Evolutionary conservation across 805 yeast genomes (phyloP).

Genomic region (Torulaspora indica): DNA sequence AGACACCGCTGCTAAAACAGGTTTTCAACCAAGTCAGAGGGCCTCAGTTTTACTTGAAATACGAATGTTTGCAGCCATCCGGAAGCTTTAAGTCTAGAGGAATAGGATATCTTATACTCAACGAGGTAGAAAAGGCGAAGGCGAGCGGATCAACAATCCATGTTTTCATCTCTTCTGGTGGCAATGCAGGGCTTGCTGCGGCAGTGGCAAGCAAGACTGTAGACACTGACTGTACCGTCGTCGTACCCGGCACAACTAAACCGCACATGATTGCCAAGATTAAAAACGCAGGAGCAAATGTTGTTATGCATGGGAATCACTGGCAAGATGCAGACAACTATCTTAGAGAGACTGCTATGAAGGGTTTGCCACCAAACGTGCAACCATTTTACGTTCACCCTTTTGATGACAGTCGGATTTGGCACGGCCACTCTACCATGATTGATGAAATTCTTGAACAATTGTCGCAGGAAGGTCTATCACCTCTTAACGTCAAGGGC

Average conservation of each 20-base stretch:
- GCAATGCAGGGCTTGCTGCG: slow-evolving; percentile 49
- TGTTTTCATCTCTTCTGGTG: slow-evolving; percentile 50
- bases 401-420: slow-evolving; percentile 45
- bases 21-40: slow-evolving; percentile 2
- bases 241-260: slow-evolving; percentile 49
- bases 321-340: slow-evolving; percentile 50
- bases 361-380: slow-evolving; percentile 2
- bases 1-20: slow-evolving; percentile 14
- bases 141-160: slow-evolving; percentile 24
- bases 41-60: slow-evolving; percentile 41
- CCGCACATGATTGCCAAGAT: slow-evolving; percentile 43
- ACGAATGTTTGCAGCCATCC: slow-evolving; percentile 49
- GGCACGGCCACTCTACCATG: slow-evolving; percentile 51
- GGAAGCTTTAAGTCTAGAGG: slow-evolving; percentile 56
- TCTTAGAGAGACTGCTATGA: slow-evolving; percentile 33
- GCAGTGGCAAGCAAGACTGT: slow-evolving; percentile 37
- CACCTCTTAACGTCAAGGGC: slow-evolving; percentile 36
- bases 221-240: slow-evolving; percentile 49
- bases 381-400: slow-evolving; percentile 50
- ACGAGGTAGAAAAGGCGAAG: slow-evolving; percentile 30
- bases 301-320: slow-evolving; percentile 42
- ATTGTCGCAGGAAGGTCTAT: slow-evolving; percentile 22
- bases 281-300: slow-evolving; percentile 44
- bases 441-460: slow-evolving; percentile 41
- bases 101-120: slow-evolving; percentile 41